Evolutionary conservation across 306 rosid genomes (phyloP).

Genomic region (Rosa rugosa): DNA sequence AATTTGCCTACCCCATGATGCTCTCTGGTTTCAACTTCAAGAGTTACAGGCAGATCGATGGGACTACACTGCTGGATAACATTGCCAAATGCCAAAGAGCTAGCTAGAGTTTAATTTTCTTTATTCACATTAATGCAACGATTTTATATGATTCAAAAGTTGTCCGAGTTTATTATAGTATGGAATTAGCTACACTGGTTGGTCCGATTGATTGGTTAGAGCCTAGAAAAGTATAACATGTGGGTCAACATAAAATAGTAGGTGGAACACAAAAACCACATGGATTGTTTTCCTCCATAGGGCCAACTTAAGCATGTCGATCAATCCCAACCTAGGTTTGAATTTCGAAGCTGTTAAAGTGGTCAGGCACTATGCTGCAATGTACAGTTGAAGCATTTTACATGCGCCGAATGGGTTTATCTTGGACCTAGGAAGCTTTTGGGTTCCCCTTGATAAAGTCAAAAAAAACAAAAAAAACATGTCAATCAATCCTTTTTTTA

Average conservation of each 20-base stretch:
- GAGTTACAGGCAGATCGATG: not conserved
- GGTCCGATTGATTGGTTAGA: slow-evolving; percentile 36
- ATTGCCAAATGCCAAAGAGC: not conserved
- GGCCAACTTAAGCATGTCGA: slow-evolving; percentile 8
- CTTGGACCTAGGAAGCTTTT: too few species aligned
- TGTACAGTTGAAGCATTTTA: too few species aligned
- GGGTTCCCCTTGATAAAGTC: too few species aligned
- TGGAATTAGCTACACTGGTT: slow-evolving; percentile 1
- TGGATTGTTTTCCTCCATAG: slow-evolving; percentile 38
- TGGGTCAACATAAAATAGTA: slow-evolving; percentile 36
- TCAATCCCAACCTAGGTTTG: too few species aligned
- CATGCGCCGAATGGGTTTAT: too few species aligned
- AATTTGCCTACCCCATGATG: not conserved
- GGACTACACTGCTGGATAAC: not conserved
- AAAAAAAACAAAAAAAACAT: too few species aligned
- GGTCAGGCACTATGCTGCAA: too few species aligned
- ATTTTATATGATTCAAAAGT: not conserved
- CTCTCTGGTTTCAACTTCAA: not conserved
- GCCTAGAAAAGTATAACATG: slow-evolving; percentile 46
- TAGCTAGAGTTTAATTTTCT: not conserved
- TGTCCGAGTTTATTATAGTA: not conserved
- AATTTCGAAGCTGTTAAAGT: too few species aligned
- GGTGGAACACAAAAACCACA: slow-evolving; percentile 46
- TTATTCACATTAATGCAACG: not conserved
- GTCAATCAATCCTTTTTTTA: not conserved